Conservation (phyloP, 768 basidiomycete genomes). For the Leucogyrophana mollusca region DNA sequence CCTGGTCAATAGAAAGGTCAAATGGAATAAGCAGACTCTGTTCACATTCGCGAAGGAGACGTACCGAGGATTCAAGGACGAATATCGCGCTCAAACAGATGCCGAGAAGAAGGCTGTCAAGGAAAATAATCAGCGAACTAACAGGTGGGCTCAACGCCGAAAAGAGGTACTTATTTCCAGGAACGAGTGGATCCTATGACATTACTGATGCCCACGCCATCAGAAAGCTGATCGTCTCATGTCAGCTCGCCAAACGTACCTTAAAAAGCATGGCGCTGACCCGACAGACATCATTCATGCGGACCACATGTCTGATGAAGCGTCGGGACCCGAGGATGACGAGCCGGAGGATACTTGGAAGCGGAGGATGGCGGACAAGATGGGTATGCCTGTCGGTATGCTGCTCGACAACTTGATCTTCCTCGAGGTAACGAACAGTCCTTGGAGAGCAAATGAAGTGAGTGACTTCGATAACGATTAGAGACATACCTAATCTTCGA, state of each 20-base stretch:
- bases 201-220: not conserved
- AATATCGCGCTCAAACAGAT: not conserved
- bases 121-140: not conserved
- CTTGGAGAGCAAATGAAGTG: constrained; percentile 3
- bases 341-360: constrained; percentile 1
- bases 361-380: not conserved
- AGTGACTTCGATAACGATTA: no score
- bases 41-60: constrained; percentile 1
- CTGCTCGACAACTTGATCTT: not conserved
- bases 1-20: not conserved
- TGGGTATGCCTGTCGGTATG: not conserved
- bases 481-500: not conserved
- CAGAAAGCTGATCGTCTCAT: constrained; percentile 1
- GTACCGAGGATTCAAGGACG: not conserved
- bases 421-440: not conserved
- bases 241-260: not conserved
- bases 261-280: constrained; percentile 1
- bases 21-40: not conserved
- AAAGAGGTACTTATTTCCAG: constrained; percentile 6
- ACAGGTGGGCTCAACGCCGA: not conserved
- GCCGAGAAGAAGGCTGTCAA: not conserved
- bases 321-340: constrained; percentile 5
- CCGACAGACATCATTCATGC: constrained; percentile 1
- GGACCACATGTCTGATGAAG: constrained; percentile 9
- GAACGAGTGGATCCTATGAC: not conserved